phyloP scores from a whole-genome alignment of 2,329 filamentous ascomycete species.

The Intubia oerlemansii region DNA sequence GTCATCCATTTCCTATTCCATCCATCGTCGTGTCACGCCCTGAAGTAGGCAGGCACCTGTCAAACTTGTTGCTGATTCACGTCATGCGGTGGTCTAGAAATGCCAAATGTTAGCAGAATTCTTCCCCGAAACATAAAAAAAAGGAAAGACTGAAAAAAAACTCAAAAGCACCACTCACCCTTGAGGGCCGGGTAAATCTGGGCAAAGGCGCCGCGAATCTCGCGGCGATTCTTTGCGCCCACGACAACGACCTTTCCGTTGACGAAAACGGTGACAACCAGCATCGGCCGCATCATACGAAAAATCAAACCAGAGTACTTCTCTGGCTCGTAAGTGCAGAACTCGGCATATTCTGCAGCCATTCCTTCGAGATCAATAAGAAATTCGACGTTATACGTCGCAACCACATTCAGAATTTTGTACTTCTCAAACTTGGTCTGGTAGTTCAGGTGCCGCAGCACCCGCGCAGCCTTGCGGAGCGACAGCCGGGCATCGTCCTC shows the following conservation, averaged over 20 bases:
- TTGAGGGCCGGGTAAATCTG: conserved; percentile 93
- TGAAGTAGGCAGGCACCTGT: too few species aligned
- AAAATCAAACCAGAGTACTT: conserved; percentile 98
- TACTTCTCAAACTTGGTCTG: conserved; percentile 99
- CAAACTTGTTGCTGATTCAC: conserved; percentile 13
- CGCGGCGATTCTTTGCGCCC: conserved; percentile 91
- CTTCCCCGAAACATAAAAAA: too few species aligned
- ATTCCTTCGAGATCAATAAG: conserved; percentile 91
- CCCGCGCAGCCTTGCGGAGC: conserved; percentile 91
- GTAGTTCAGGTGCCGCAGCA: conserved; percentile 99
- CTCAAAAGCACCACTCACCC: conserved; percentile 27
- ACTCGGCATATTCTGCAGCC: conserved; percentile 94
- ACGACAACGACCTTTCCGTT: conserved; percentile 96
- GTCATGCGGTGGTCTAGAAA: conserved; percentile 34
- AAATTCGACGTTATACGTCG: conserved; percentile 98
- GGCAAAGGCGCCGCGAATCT: conserved; percentile 93
- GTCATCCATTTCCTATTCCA: too few species aligned
- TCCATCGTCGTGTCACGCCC: too few species aligned
- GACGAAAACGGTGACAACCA: conserved; percentile 93
- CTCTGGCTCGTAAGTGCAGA: conserved; percentile 97
- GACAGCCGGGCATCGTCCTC: conserved; percentile 97
- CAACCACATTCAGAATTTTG: conserved; percentile 99
- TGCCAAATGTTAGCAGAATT: too few species aligned
- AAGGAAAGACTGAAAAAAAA: conserved; percentile 1
- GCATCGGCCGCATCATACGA: conserved; percentile 99